A percentile compares a stretch with the other conserved stretches of the same genome.
Evolutionary conservation across 1,139 yeast genomes (phyloP).

Genomic region (Saccharomyces hybrid): DNA sequence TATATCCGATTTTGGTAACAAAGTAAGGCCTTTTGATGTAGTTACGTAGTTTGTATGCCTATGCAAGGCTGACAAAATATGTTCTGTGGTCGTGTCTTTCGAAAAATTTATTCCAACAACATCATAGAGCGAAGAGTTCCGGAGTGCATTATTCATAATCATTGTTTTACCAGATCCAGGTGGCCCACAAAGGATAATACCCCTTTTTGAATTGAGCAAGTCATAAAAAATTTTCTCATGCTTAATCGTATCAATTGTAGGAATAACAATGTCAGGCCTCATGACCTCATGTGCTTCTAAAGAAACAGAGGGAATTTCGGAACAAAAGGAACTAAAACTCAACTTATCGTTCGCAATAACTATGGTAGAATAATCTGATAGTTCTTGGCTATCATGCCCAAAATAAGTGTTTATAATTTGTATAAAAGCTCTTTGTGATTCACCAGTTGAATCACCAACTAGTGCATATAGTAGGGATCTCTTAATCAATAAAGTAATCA

Average conservation of each 20-base stretch:
- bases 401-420: not conserved
- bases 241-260: constrained; percentile 70
- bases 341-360: constrained; percentile 43
- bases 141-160: constrained; percentile 67
- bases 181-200: constrained; percentile 83
- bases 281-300: constrained; percentile 59
- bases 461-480: not conserved
- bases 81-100: constrained; percentile 62
- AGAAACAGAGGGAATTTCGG: constrained; percentile 39
- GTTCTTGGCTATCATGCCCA: not conserved
- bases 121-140: constrained; percentile 50
- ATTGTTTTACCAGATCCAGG: constrained; percentile 98
- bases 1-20: constrained; percentile 57
- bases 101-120: constrained; percentile 73
- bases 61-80: constrained; percentile 58
- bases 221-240: constrained; percentile 58
- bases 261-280: constrained; percentile 59
- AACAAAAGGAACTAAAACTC: constrained; percentile 43
- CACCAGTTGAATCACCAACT: not conserved
- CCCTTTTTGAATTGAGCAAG: constrained; percentile 48
- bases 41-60: constrained; percentile 61
- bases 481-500: not conserved
- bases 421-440: not conserved
- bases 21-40: constrained; percentile 42
- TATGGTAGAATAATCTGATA: constrained; percentile 33